Evolutionary conservation across 1,284 basidiomycete genomes (phyloP).

Genomic region (Trametes versicolor): DNA sequence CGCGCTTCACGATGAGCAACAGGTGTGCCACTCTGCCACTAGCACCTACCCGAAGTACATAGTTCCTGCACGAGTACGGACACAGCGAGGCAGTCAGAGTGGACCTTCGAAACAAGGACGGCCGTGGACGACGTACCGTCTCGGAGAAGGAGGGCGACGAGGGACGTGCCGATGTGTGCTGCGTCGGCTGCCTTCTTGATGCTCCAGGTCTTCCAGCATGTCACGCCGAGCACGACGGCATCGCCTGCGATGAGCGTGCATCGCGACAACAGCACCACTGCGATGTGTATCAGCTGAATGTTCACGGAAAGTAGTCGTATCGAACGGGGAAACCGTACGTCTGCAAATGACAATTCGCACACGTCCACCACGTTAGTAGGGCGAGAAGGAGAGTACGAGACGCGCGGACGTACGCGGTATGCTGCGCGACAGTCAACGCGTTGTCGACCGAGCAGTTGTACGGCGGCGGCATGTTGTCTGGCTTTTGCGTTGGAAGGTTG

Average conservation of each 20-base stretch:
- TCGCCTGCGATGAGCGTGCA: constrained; percentile 10
- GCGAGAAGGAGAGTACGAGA: background rate
- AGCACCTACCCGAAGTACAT: background rate
- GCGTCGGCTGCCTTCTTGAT: constrained; percentile 18
- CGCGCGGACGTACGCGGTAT: background rate
- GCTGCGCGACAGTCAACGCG: background rate
- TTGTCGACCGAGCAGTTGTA: constrained; percentile 9
- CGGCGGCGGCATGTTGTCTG: constrained; percentile 13
- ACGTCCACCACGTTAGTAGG: too few relatives aligned
- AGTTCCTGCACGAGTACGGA: background rate
- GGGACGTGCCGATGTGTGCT: constrained; percentile 9
- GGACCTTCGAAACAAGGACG: too few relatives aligned
- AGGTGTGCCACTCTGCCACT: too few relatives aligned
- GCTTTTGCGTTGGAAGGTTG: constrained; percentile 4
- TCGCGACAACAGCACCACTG: constrained; percentile 6
- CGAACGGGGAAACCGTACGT: too few relatives aligned
- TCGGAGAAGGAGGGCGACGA: constrained; percentile 14
- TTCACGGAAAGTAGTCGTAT: too few relatives aligned
- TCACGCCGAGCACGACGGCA: constrained; percentile 12
- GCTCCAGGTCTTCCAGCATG: constrained; percentile 20
- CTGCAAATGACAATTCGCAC: too few relatives aligned
- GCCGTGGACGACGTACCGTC: constrained; percentile 4
- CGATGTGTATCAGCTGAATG: too few relatives aligned
- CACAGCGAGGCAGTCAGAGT: background rate
- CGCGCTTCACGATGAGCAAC: background rate